Percentiles rank a stretch among this genome's conserved stretches.
phyloP scores from a whole-genome alignment of 306 rosid species.

The Acacia melanoxylon region DNA sequence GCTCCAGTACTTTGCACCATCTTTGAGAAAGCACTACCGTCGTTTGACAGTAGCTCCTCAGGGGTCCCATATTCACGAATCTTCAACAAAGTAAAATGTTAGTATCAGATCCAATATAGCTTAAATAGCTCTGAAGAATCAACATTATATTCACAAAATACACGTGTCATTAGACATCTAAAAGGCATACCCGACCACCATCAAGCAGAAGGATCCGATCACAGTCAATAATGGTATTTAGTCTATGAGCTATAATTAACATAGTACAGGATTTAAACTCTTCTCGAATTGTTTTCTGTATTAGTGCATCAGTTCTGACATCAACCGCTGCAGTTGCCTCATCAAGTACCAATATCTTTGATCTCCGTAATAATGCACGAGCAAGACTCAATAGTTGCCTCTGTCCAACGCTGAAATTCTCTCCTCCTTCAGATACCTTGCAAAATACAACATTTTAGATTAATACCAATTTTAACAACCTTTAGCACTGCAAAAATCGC shows the following conservation, averaged over 20 bases:
- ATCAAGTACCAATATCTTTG: slow-evolving; percentile 91
- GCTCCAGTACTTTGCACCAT: slow-evolving; percentile 93
- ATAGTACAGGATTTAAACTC: slow-evolving; percentile 90
- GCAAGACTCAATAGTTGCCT: slow-evolving; percentile 90
- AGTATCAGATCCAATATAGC: neutral
- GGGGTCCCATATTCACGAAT: slow-evolving; percentile 79
- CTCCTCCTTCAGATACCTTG: slow-evolving; percentile 89
- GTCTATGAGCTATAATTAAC: slow-evolving; percentile 91
- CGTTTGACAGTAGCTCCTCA: slow-evolving; percentile 57
- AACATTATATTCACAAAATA: neutral
- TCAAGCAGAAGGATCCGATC: slow-evolving; percentile 81
- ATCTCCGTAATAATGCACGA: slow-evolving; percentile 84
- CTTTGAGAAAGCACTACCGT: slow-evolving; percentile 70
- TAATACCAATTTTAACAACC: slow-evolving; percentile 5
- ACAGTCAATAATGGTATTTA: slow-evolving; percentile 85
- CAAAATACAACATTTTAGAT: slow-evolving; percentile 30
- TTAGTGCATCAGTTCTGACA: slow-evolving; percentile 91
- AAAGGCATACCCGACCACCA: slow-evolving; percentile 75
- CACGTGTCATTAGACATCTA: neutral
- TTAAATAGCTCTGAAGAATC: neutral
- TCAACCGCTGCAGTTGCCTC: slow-evolving; percentile 98
- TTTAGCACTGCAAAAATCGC: neutral
- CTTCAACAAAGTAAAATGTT: slow-evolving; percentile 37
- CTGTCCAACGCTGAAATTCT: slow-evolving; percentile 97
- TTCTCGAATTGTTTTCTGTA: slow-evolving; percentile 86